phyloP scores from a whole-genome alignment of 2,329 filamentous ascomycete genomes.

The Phaeophleospora eucalypticola region DNA sequence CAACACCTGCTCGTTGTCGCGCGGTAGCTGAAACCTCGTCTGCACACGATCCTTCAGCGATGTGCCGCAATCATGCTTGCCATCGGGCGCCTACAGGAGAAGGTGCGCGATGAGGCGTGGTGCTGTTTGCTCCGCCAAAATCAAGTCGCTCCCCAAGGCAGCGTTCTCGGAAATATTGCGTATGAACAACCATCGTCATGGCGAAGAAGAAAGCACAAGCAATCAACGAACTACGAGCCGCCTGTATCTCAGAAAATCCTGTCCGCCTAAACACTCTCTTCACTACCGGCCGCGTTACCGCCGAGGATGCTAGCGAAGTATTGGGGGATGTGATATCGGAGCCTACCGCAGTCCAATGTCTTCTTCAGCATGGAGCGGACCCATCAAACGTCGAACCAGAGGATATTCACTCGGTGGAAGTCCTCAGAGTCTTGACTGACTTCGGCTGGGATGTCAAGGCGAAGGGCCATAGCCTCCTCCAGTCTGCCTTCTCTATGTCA shows the following conservation, averaged over 20 bases:
- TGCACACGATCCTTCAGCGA: too few species aligned
- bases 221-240: neutral
- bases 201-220: neutral
- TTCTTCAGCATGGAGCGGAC: neutral
- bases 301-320: neutral
- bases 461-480: constrained; percentile 5
- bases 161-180: too few species aligned
- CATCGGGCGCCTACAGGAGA: too few species aligned
- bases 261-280: neutral
- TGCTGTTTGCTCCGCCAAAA: too few species aligned
- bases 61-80: too few species aligned
- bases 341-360: neutral
- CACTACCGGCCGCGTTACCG: neutral
- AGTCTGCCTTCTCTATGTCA: constrained; percentile 1
- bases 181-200: too few species aligned
- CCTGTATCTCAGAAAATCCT: neutral
- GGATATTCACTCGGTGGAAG: neutral
- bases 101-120: too few species aligned
- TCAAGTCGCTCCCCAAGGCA: too few species aligned
- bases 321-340: neutral
- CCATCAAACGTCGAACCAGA: neutral
- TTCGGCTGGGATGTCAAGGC: constrained; percentile 5
- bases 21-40: too few species aligned
- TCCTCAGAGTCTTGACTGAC: constrained; percentile 4
- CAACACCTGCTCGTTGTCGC: too few species aligned